Evolutionary conservation across 2,329 filamentous ascomycete species (phyloP), one percentile per base, ranked within the genome.

Genomic region (Microdochium paspali): DNA sequence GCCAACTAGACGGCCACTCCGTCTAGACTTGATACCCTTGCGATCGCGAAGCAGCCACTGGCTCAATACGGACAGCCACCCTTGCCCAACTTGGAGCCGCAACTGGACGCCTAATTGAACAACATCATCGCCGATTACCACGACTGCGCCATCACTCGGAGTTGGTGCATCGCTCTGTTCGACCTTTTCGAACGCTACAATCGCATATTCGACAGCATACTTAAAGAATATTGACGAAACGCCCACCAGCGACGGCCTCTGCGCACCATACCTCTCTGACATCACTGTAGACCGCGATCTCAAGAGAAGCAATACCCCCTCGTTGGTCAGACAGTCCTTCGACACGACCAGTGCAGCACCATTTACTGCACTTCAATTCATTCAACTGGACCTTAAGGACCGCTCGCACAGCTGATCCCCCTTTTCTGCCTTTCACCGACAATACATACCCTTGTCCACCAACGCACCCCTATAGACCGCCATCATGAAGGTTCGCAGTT

Each of bases 1-100:
- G 48, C 47, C 49, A 56, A 44, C 55, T 56, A 60, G 56, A 56
- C 56, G 51, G 51, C 44, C 49, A 44, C 46, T 54, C 35, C 53
- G 57, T 58, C 58, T 60, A 53, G 54, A 53, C 51, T 45, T 50
- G 52, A 44, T 51, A 51, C 46, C 24, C 49, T 45, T 43, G 31
- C 49, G 50, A 50, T 51, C 44, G 44, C 46, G 26, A 42, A 43
- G 50, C 53, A 56, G 57, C 51, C 49, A 42, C 44, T 45, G 44
- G 45, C 42, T 42, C 45, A 30, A 6, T 18, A 6, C 10, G 31
- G 10, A 35, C 31, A 7, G 18, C n/a, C 31, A 35, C 32, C 39
- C 45, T 43, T 47, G 47, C 44, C 25, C 43, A 40, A 24, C 26
- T 24, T 43, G 13, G 23, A 28, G 26, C 31, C 10, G 23, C 35